Conservation (phyloP, 768 basidiomycete genomes). For the Podaxis carcinomalis region DNA sequence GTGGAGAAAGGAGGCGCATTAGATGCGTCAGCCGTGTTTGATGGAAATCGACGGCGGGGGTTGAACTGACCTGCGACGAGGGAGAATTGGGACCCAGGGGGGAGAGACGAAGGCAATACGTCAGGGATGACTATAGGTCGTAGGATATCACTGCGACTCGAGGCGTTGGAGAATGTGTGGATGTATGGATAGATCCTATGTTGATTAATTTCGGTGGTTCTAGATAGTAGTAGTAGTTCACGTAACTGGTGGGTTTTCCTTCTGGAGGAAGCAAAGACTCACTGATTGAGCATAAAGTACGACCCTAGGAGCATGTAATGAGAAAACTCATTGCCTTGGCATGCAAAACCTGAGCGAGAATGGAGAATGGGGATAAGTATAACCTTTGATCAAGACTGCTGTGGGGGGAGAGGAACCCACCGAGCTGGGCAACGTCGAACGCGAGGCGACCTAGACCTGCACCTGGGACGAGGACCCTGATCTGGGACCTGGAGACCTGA, state of each 20-base stretch:
- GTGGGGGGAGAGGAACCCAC: conserved; percentile 32
- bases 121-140: conserved; percentile 75
- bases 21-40: not conserved
- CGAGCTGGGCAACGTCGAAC: conserved; percentile 80
- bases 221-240: conserved; percentile 17
- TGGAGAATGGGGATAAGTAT: not conserved
- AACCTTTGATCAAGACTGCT: not conserved
- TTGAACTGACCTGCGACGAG: conserved; percentile 70
- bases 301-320: conserved; percentile 93
- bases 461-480: conserved; percentile 85
- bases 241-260: not conserved
- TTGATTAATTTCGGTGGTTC: conserved; percentile 63
- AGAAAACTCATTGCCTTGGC: conserved; percentile 94
- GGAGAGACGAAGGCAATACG: conserved; percentile 71
- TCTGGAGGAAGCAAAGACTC: conserved; percentile 15
- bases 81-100: conserved; percentile 64
- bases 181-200: conserved; percentile 86
- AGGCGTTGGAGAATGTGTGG: conserved; percentile 87
- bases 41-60: no score
- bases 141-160: conserved; percentile 55
- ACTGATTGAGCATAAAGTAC: conserved; percentile 86
- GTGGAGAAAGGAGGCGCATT: not conserved
- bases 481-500: conserved; percentile 33
- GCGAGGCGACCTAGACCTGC: conserved; percentile 86
- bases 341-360: conserved; percentile 64